Evolutionary conservation across 2,329 filamentous ascomycete genomes (phyloP).

Genomic region (Xylaria sp.): DNA sequence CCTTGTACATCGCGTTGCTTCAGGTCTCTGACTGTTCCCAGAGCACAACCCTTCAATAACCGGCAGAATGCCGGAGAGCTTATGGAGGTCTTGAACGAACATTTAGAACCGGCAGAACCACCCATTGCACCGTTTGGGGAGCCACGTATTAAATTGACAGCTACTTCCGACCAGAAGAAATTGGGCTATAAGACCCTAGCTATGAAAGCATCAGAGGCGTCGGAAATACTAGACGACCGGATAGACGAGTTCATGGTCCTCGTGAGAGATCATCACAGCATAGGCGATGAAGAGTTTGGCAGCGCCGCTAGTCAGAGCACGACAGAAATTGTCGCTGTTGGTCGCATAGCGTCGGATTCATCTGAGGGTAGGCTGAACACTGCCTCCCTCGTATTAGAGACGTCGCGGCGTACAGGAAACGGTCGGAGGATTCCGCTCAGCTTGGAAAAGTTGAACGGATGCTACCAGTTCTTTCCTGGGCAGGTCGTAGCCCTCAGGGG

Average conservation of each 20-base stretch:
- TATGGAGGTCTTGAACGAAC: slow-evolving; percentile 83
- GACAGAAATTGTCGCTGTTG: slow-evolving; percentile 87
- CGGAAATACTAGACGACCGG: slow-evolving; percentile 91
- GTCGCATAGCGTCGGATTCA: slow-evolving; percentile 89
- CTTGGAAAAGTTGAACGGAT: slow-evolving; percentile 70
- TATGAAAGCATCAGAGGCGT: slow-evolving; percentile 93
- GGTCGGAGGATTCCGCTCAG: slow-evolving; percentile 85
- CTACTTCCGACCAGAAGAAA: slow-evolving; percentile 89
- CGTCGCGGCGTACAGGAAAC: slow-evolving; percentile 83
- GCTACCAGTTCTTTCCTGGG: slow-evolving; percentile 89
- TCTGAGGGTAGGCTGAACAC: slow-evolving; percentile 87
- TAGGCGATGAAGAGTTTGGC: slow-evolving; percentile 85
- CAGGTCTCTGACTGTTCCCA: slow-evolving; percentile 46
- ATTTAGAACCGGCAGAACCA: slow-evolving; percentile 73
- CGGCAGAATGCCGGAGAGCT: slow-evolving; percentile 83
- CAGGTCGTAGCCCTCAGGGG: slow-evolving; percentile 91
- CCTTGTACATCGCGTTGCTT: background rate
- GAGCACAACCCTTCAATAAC: slow-evolving; percentile 76
- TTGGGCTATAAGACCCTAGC: slow-evolving; percentile 91
- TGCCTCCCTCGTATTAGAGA: slow-evolving; percentile 88
- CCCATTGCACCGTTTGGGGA: slow-evolving; percentile 79
- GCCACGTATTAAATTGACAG: slow-evolving; percentile 83
- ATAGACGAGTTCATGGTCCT: slow-evolving; percentile 89
- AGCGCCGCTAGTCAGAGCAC: slow-evolving; percentile 88
- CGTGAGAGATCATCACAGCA: slow-evolving; percentile 76